Conservation (phyloP, 768 basidiomycete species). For the Termitomyces sp. region DNA sequence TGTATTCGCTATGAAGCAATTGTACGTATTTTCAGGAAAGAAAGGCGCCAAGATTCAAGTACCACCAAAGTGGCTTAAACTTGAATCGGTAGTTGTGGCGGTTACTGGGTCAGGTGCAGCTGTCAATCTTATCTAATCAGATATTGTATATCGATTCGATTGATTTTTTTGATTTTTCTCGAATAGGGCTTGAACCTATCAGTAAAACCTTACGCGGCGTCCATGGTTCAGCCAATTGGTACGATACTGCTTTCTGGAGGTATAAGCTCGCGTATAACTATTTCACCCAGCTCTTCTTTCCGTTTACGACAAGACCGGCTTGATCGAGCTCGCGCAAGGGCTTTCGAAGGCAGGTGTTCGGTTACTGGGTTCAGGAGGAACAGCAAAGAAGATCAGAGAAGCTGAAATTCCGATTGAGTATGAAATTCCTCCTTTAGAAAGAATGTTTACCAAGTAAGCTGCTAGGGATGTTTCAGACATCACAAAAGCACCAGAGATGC, state of each 20-base stretch:
- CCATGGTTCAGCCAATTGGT: constrained; percentile 15
- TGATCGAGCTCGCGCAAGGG: constrained; percentile 86
- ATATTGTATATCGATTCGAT: background rate
- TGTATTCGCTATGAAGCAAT: too few species aligned
- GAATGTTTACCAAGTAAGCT: background rate
- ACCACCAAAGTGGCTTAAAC: too few species aligned
- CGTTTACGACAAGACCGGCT: constrained; percentile 92
- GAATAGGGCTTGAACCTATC: background rate
- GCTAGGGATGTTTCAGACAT: constrained; percentile 92
- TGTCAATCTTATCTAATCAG: constrained; percentile 5
- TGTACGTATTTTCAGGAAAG: too few species aligned
- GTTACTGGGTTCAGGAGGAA: constrained; percentile 93
- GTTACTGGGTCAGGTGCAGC: too few species aligned
- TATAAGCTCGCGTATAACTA: background rate
- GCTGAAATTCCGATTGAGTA: constrained; percentile 88
- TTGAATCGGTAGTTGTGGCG: too few species aligned
- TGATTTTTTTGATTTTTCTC: background rate
- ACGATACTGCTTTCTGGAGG: background rate
- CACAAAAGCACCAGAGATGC: constrained; percentile 98
- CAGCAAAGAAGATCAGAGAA: constrained; percentile 95
- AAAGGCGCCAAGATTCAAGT: too few species aligned
- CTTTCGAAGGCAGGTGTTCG: constrained; percentile 78
- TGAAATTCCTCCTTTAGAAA: constrained; percentile 20
- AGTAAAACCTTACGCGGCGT: background rate
- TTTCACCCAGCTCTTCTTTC: constrained; percentile 70